phyloP scores from a whole-genome alignment of 805 yeast species.

The Crinitomyces ghanaensis region DNA sequence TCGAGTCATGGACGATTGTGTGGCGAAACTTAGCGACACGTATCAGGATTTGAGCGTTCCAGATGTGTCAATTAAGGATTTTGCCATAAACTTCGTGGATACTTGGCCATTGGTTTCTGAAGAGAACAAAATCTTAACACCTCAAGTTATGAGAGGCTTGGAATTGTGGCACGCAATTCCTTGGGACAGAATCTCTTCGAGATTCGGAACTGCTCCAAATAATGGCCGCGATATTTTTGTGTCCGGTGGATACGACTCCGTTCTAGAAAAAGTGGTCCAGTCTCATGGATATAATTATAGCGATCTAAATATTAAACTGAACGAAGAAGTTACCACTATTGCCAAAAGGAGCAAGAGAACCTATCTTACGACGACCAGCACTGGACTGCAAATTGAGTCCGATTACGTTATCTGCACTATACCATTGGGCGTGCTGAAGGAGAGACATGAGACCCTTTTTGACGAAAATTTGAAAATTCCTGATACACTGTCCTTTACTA shows the following conservation, averaged over 20 bases:
- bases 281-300: conserved; percentile 30
- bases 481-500: conserved; percentile 24
- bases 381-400: conserved; percentile 23
- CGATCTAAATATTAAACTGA: conserved; percentile 28
- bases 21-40: conserved; percentile 45
- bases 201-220: conserved; percentile 55
- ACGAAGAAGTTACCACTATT: conserved; percentile 34
- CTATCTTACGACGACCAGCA: conserved; percentile 18
- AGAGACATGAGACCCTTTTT: conserved; percentile 39
- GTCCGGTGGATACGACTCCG: conserved; percentile 42
- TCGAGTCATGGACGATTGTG: conserved; percentile 44
- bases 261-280: conserved; percentile 36
- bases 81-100: conserved; percentile 36
- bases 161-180: conserved; percentile 78
- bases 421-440: conserved; percentile 60
- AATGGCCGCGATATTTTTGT: conserved; percentile 73
- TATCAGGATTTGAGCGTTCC: conserved; percentile 35
- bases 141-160: conserved; percentile 38
- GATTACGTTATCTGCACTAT: conserved; percentile 62
- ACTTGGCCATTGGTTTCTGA: conserved; percentile 22
- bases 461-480: conserved; percentile 43
- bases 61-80: conserved; percentile 45
- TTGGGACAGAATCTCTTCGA: conserved; percentile 56
- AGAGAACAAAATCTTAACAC: conserved; percentile 38
- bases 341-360: conserved; percentile 15